These are phyloP conservation scores for Fraxinus americana DNA, from an alignment of 257 asterid species.

Conservation along the genomic window DNA sequence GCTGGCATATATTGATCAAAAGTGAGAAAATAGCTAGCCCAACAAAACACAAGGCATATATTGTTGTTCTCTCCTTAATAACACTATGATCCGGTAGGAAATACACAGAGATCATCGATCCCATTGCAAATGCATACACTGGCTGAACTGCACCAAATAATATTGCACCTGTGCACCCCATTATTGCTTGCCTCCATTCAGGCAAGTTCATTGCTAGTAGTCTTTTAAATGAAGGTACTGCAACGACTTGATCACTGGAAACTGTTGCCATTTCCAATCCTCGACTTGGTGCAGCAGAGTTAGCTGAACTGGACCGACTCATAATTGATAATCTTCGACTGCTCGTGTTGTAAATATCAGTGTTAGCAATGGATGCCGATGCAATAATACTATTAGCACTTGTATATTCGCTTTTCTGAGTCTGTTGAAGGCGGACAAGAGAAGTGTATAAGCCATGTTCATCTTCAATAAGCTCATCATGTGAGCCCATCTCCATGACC, in stretches of 20 bases:
- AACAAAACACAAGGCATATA: slow-evolving; percentile 59
- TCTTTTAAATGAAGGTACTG: slow-evolving; percentile 67
- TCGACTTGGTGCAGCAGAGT: slow-evolving; percentile 45
- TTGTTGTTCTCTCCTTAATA: slow-evolving; percentile 58
- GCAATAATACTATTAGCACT: neutral
- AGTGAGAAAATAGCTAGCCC: slow-evolving; percentile 76
- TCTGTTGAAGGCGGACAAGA: slow-evolving; percentile 72
- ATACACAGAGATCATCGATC: slow-evolving; percentile 76
- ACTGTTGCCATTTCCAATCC: slow-evolving; percentile 22
- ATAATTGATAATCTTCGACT: slow-evolving; percentile 54
- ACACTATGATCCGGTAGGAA: slow-evolving; percentile 55
- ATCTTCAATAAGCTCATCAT: slow-evolving; percentile 53
- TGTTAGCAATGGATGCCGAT: slow-evolving; percentile 30
- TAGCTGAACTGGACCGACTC: slow-evolving; percentile 70
- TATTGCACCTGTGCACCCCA: slow-evolving; percentile 63
- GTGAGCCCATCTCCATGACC: slow-evolving; percentile 71
- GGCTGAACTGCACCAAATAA: slow-evolving; percentile 93
- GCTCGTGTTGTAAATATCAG: slow-evolving; percentile 51
- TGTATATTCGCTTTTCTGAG: slow-evolving; percentile 28
- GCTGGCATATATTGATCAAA: slow-evolving; percentile 63
- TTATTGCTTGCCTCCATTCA: slow-evolving; percentile 78
- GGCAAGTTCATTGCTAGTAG: slow-evolving; percentile 83
- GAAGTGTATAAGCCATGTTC: slow-evolving; percentile 60
- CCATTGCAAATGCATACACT: slow-evolving; percentile 71
- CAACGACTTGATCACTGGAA: slow-evolving; percentile 44